phyloP scores from a whole-genome alignment of 768 basidiomycete species.

The Hygrocybe coccinea region DNA sequence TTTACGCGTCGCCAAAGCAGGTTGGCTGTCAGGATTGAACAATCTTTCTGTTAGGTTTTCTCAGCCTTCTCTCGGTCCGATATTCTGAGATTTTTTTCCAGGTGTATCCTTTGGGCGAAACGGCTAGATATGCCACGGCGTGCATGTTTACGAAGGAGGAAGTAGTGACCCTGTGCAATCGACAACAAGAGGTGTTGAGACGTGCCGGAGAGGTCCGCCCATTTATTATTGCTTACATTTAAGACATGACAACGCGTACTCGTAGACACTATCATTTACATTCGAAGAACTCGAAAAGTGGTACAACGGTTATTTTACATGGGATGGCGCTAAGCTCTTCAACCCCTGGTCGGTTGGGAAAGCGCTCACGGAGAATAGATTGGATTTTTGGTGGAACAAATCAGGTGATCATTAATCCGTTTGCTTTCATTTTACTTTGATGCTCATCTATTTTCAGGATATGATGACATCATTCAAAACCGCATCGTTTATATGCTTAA shows the following conservation, averaged over 20 bases:
- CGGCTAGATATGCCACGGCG: background rate
- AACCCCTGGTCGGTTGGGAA: background rate
- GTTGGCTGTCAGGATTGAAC: slow-evolving; percentile 2
- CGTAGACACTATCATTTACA: background rate
- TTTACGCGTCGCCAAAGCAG: slow-evolving; percentile 2
- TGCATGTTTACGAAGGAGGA: slow-evolving; percentile 6
- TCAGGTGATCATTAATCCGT: background rate
- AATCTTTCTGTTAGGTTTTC: background rate
- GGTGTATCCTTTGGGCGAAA: background rate
- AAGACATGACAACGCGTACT: background rate
- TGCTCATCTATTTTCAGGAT: background rate
- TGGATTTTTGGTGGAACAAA: background rate
- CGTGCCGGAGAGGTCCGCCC: background rate
- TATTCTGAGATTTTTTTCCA: too few species aligned
- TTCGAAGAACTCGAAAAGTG: background rate
- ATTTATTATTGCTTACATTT: background rate
- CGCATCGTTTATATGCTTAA: background rate
- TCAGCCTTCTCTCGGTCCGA: background rate
- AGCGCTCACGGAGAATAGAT: background rate
- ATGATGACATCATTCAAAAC: background rate
- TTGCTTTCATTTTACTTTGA: background rate
- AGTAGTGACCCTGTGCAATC: background rate
- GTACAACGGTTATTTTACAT: background rate
- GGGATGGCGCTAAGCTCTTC: background rate
- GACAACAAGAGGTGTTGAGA: background rate